These are phyloP conservation scores for Ilyonectria mors-panacis DNA, from an alignment of 2,329 filamentous ascomycete species.

Conservation along the genomic window DNA sequence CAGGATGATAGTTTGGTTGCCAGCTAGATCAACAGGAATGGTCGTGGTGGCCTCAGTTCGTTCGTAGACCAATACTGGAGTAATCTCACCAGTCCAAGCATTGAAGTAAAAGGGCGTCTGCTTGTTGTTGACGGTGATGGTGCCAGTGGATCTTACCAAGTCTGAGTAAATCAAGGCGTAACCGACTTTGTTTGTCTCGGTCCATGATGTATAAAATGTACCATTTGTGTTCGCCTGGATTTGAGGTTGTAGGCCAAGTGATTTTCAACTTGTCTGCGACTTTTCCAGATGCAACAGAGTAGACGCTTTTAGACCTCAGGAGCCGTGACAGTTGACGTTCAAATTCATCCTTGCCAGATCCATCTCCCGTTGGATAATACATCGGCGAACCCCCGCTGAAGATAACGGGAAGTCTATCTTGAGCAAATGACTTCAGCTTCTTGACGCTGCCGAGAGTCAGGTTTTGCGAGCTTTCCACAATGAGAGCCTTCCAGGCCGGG, in stretches of 20 bases:
- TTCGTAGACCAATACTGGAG: conserved; percentile 8
- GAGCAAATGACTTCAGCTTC: neutral
- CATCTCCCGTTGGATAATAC: neutral
- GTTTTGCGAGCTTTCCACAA: conserved; percentile 1
- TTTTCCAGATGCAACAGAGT: neutral
- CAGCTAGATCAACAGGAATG: conserved; percentile 12
- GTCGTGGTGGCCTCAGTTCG: neutral
- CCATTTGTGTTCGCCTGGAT: conserved; percentile 1
- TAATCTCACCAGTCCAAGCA: conserved; percentile 11
- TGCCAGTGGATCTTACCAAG: neutral
- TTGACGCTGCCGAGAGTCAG: neutral
- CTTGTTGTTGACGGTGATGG: neutral
- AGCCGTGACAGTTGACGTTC: neutral
- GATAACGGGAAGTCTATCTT: neutral
- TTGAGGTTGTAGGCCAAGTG: neutral
- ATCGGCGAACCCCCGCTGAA: conserved; percentile 3
- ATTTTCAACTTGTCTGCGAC: neutral
- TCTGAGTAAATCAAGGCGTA: conserved; percentile 23
- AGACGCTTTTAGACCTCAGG: neutral
- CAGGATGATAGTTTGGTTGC: conserved; percentile 18
- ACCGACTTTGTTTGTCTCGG: neutral
- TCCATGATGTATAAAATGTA: conserved; percentile 17
- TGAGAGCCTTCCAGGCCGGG: conserved; percentile 6
- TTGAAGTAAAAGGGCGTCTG: conserved; percentile 10
- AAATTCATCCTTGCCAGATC: neutral